Evolutionary conservation across 1,284 basidiomycete species (phyloP).

Genomic region (Thecaphora thlaspeos): DNA sequence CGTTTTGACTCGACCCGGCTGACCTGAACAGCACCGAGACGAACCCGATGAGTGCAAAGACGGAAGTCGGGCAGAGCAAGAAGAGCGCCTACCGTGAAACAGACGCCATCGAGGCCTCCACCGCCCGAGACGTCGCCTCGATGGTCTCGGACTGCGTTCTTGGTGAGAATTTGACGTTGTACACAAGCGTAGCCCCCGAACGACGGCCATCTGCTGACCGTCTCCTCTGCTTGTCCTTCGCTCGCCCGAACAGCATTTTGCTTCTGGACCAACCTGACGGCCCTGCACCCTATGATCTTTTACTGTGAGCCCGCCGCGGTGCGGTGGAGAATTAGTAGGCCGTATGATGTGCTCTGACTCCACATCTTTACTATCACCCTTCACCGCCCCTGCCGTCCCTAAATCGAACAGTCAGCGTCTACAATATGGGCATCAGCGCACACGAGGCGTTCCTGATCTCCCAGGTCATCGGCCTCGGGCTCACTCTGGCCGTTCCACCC

Average conservation of each 20-base stretch:
- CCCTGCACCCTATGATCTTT: conserved; percentile 78
- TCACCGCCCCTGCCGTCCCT: no score
- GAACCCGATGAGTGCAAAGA: no score
- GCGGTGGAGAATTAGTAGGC: no score
- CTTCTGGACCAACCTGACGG: conserved; percentile 84
- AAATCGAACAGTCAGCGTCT: conserved; percentile 44
- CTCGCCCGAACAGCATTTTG: conserved; percentile 68
- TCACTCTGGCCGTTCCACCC: conserved; percentile 23
- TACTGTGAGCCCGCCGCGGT: conserved; percentile 66
- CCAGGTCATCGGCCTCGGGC: conserved; percentile 33
- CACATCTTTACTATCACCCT: background rate
- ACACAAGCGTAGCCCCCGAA: no score
- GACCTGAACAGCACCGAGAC: no score
- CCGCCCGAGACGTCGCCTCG: conserved; percentile 11
- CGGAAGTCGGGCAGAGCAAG: no score
- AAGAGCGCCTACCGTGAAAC: background rate
- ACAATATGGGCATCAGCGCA: conserved; percentile 49
- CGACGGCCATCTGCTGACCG: no score
- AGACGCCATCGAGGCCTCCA: background rate
- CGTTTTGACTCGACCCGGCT: no score
- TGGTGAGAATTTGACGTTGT: conserved; percentile 10
- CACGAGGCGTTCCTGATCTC: conserved; percentile 48
- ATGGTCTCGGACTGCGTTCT: conserved; percentile 36
- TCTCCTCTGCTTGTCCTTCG: background rate
- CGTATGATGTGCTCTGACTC: background rate